Evolutionary conservation across 139 green algal species (phyloP), one percentile per base, ranked within the genome.

Genomic region (Diplosphaera chodatii): DNA sequence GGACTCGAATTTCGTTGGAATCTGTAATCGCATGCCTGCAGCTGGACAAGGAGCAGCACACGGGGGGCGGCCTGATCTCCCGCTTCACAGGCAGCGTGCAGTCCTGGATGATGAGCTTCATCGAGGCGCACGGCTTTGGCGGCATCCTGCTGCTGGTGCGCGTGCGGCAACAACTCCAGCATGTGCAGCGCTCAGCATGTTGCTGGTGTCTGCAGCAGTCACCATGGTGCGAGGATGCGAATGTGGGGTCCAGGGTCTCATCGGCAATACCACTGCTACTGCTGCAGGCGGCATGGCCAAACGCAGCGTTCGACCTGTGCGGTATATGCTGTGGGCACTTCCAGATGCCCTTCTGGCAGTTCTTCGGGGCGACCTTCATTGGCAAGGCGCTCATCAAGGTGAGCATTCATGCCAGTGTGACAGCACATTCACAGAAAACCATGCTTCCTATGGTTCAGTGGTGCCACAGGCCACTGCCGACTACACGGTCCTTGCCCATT

Each of bases 301-400:
- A 97, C 76, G 89, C 90, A 25, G 83, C 85, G 8, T 97, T 97
- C 74, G 92, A 97, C 78, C 78, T 97, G 40, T 97, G 92, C 82
- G 92, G 92, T 64, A 91, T 97, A 48, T 90, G 83, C 84, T 97
- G 92, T 77, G 92, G 92, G 34, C 85, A 86, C 63, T 97, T 95
- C 82, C 70, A 83, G 64, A 96, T 97, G 86, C 91, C 91, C 22
- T 97, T 97, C 67, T 96, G 88, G 90, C 70, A 87, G 69, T 97
- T 97, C 69, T 95, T 97, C 70, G 86, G 83, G 0, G 92, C 86
- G 27, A 94, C 88, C 18, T 73, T 94, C 22, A 71, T 95, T 6
- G 92, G 92, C 68, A 97, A 97, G 81, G 92, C 80, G 13, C 31
- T 92, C 15, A 71, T 97, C 73, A 96, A 96, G 77, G 85, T 89